Percentiles rank a stretch among this genome's conserved stretches.
Conservation (phyloP, 2,329 filamentous ascomycete species). For the Trichoderma polysporum region DNA sequence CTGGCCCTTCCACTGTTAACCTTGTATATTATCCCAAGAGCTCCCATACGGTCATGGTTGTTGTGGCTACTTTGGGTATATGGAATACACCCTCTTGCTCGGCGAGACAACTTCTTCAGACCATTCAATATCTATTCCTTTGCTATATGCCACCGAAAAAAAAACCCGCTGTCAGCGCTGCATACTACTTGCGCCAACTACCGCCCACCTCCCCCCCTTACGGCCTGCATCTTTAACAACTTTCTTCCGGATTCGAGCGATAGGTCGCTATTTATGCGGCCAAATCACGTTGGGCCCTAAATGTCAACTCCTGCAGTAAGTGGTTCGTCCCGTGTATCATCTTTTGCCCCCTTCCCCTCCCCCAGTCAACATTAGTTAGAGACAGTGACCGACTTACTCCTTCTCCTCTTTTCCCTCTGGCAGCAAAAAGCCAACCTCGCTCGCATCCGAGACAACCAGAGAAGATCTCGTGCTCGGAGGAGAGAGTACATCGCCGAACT, state of each 20-base stretch:
- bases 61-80: slow-evolving; percentile 17
- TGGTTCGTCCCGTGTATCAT: slow-evolving; percentile 19
- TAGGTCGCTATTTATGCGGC: slow-evolving; percentile 21
- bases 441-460: slow-evolving; percentile 74
- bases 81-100: slow-evolving; percentile 15
- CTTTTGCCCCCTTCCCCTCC: slow-evolving; percentile 22
- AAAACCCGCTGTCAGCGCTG: neutral
- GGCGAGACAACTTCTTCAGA: slow-evolving; percentile 14
- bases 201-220: slow-evolving; percentile 12
- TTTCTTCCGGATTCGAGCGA: slow-evolving; percentile 17
- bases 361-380: slow-evolving; percentile 9
- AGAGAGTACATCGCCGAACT: slow-evolving; percentile 73
- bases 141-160: slow-evolving; percentile 15
- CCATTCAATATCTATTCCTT: slow-evolving; percentile 12
- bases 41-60: slow-evolving; percentile 13
- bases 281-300: slow-evolving; percentile 23
- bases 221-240: slow-evolving; percentile 6
- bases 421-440: slow-evolving; percentile 43
- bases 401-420: slow-evolving; percentile 18
- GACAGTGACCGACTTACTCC: slow-evolving; percentile 6
- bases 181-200: neutral
- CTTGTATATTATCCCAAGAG: neutral
- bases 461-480: slow-evolving; percentile 69
- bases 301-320: slow-evolving; percentile 29
- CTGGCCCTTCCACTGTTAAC: neutral